Evolutionary conservation across 179 eudicot species (phyloP), one percentile per base, ranked within the genome.

Genomic region (Silene noctiflora): DNA sequence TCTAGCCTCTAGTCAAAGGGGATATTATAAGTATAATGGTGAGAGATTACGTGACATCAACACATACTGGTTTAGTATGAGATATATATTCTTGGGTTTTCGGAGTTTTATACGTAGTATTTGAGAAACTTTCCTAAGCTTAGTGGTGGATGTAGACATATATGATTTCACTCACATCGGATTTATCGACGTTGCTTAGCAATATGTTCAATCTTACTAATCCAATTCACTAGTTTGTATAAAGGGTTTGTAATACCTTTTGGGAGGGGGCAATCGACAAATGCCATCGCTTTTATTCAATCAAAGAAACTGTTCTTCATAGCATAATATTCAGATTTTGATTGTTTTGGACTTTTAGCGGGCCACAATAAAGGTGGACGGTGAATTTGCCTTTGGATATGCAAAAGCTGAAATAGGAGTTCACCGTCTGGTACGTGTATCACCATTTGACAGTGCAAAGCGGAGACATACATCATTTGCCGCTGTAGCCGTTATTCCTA

Each of bases 341-440:
- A 67, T 65, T 78, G 62, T 13, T 75, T 62, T 62, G 73, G 2
- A 20, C 46, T 77, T 79, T 35, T 63, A 95, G 99, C 87, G 97
- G 75, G 98, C 96, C 58, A 95, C 99, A 19, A 87, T 95, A 78
- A 95, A 87, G 81, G 89, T 95, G 16, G 99, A 95, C 10, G 99
- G 99, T 71, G 94, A 90, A 69, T 89, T 87, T 80, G 98, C 96
- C 64, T 95, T 81, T 81, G 99, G 99, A 77, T 95, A 95, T 82
- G 98, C 99, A 48, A 95, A 95, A 88, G 87, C 97, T 71, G 99
- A 95, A 85, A 89, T 89, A 46, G 99, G 99, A 71, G 98, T 90
- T 16, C 99, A 95, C 78, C 86, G 99, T 56, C 76, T 95, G 79
- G 98, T 95, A 21, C 98, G 99, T 7, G 79, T 88, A 80, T 95